Evolutionary conservation across 495 filamentous ascomycete genomes (phyloP).

Genomic region (Aspergillus haitiensis): DNA sequence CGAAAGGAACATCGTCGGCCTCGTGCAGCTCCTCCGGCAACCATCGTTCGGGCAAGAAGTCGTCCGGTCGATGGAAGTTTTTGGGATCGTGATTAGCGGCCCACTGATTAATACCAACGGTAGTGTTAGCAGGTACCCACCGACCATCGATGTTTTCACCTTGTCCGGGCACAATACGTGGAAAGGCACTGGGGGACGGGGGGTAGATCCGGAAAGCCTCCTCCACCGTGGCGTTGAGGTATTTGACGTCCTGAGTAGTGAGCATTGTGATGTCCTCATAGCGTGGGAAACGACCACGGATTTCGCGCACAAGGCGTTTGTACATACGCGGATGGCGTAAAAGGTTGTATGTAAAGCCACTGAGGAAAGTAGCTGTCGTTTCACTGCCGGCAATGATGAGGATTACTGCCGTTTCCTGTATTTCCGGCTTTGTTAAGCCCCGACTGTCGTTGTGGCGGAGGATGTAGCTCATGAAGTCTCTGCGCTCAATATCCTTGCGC

Average conservation of each 20-base stretch:
- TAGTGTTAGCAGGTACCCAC: slow-evolving; percentile 4
- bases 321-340: neutral
- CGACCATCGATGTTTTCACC: neutral
- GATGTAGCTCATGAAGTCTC: neutral
- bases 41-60: slow-evolving; percentile 37
- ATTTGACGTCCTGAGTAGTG: neutral
- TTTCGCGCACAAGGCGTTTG: neutral
- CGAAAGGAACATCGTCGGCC: no score
- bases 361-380: neutral
- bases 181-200: neutral
- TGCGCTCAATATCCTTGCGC: neutral
- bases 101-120: slow-evolving; percentile 14
- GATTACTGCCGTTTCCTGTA: neutral
- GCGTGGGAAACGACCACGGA: neutral
- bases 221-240: neutral
- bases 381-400: slow-evolving; percentile 5
- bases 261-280: neutral
- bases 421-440: neutral
- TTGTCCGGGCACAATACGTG: neutral
- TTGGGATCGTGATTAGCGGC: slow-evolving; percentile 22
- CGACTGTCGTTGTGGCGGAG: neutral
- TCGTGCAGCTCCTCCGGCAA: slow-evolving; percentile 22
- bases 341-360: neutral
- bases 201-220: slow-evolving; percentile 5
- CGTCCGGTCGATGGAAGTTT: slow-evolving; percentile 29